These are phyloP conservation scores for Alisma plantagoaquatica DNA, from an alignment of 106 monocot species.

Conservation along the genomic window DNA sequence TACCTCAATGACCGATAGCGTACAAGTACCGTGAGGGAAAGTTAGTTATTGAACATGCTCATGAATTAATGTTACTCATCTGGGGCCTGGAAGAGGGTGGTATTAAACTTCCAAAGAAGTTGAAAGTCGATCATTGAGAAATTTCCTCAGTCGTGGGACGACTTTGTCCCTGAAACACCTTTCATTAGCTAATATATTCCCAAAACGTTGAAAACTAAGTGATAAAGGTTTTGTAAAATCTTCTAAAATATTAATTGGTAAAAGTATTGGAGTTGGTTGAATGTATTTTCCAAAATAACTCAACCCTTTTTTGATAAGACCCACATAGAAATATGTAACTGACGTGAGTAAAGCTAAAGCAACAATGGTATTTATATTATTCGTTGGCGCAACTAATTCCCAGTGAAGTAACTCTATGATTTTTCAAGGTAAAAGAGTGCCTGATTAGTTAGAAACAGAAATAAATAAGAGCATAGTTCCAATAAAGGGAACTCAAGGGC, in stretches of 20 bases:
- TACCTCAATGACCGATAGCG: too few relatives aligned
- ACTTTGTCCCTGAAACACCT: too few relatives aligned
- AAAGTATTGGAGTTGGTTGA: background rate
- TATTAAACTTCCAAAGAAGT: too few relatives aligned
- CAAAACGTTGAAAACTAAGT: background rate
- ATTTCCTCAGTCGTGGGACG: too few relatives aligned
- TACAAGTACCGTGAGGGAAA: too few relatives aligned
- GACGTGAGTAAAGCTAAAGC: slow-evolving; percentile 7
- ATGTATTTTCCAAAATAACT: slow-evolving; percentile 4
- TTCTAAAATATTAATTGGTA: background rate
- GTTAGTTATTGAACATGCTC: too few relatives aligned
- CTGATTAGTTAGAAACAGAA: slow-evolving; percentile 11
- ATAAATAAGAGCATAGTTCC: slow-evolving; percentile 10
- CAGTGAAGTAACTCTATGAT: slow-evolving; percentile 11
- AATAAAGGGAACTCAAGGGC: slow-evolving; percentile 5
- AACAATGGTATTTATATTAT: slow-evolving; percentile 21
- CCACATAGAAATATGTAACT: slow-evolving; percentile 8
- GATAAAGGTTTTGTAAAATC: background rate
- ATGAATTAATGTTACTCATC: too few relatives aligned
- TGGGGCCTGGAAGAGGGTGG: too few relatives aligned
- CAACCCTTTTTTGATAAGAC: slow-evolving; percentile 10
- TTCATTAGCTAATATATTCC: background rate
- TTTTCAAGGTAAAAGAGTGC: slow-evolving; percentile 9
- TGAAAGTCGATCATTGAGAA: too few relatives aligned
- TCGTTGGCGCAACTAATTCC: slow-evolving; percentile 15